Conservation (phyloP, 495 filamentous ascomycete species). For the Penicillium parvum region DNA sequence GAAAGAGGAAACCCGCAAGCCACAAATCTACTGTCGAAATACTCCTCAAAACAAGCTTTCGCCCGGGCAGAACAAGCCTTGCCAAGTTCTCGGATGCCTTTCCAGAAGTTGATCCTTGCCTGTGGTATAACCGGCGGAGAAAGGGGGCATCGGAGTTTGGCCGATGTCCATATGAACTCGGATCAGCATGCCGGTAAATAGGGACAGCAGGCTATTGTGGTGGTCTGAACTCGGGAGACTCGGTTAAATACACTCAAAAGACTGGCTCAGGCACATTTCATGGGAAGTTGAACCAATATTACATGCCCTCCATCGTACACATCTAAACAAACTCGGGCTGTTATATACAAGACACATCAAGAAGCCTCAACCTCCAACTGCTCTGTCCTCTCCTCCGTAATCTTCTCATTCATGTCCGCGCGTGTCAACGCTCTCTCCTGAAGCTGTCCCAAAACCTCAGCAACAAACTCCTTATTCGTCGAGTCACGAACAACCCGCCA, state of each 20-base stretch:
- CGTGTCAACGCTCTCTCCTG: constrained; percentile 12
- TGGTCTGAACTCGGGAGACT: background rate
- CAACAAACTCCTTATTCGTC: constrained; percentile 11
- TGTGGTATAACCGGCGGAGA: too few species aligned
- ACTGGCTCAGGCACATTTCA: background rate
- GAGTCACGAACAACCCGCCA: constrained; percentile 16
- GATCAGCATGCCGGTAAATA: background rate
- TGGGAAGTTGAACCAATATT: background rate
- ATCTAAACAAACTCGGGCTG: too few species aligned
- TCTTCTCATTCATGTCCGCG: background rate
- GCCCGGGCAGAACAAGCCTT: background rate
- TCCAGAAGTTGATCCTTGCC: too few species aligned
- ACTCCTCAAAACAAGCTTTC: background rate
- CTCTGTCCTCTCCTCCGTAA: background rate
- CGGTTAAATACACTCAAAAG: background rate
- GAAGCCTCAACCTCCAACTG: constrained; percentile 1
- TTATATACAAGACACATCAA: background rate
- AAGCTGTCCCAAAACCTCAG: constrained; percentile 7
- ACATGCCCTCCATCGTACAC: background rate
- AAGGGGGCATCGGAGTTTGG: background rate
- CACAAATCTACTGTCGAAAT: too few species aligned
- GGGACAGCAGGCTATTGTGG: background rate
- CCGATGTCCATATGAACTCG: background rate
- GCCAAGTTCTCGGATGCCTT: background rate
- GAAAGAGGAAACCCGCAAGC: background rate